Percentiles rank a stretch among this genome's conserved stretches.
Evolutionary conservation across 2,329 filamentous ascomycete species (phyloP).

Genomic region (Penicillium sclerotigenum): DNA sequence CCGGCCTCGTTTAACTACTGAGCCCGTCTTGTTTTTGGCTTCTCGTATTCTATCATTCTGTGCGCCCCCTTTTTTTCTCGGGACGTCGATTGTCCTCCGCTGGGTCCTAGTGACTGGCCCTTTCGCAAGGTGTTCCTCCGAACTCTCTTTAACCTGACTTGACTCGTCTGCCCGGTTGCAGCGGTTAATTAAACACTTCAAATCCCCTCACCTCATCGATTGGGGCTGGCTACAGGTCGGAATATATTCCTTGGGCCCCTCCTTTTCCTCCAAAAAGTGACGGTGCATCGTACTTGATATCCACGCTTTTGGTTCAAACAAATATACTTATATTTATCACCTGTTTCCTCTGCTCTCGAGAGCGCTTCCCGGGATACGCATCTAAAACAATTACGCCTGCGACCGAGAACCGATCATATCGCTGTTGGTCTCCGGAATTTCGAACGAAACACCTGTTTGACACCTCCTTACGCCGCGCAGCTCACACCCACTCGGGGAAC

Average conservation of each 20-base stretch:
- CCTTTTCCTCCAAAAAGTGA: constrained; percentile 12
- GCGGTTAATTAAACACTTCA: constrained; percentile 25
- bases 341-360: background rate
- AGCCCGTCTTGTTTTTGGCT: background rate
- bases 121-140: constrained; percentile 11
- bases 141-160: constrained; percentile 16
- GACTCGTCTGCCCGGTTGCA: constrained; percentile 33
- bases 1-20: background rate
- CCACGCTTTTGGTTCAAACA: constrained; percentile 6
- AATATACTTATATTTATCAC: constrained; percentile 8
- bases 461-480: constrained; percentile 4
- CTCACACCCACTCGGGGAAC: constrained; percentile 19
- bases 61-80: constrained; percentile 5
- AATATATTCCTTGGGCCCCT: constrained; percentile 13
- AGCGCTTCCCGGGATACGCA: background rate
- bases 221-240: constrained; percentile 21
- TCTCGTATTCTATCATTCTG: background rate
- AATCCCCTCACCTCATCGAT: constrained; percentile 15
- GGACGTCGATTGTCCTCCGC: constrained; percentile 6
- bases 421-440: background rate
- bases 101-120: constrained; percentile 20
- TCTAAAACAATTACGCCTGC: background rate
- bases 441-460: background rate
- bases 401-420: background rate
- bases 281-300: constrained; percentile 15